These are phyloP conservation scores for Nematodospora anomalae DNA, from an alignment of 1,139 yeast species.

Conservation along the genomic window DNA sequence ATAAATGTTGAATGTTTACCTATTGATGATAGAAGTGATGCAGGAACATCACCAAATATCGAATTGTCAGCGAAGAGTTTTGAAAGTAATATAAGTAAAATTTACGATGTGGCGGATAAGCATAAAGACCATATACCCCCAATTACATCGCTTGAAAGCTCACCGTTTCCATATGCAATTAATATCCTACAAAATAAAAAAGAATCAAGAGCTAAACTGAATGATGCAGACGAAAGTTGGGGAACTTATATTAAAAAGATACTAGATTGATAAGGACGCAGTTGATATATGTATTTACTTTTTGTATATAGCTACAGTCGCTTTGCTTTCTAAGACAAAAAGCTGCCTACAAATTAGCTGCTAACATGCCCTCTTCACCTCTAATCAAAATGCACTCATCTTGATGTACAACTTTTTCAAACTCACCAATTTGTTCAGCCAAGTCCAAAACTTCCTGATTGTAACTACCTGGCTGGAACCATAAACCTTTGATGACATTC, in stretches of 20 bases:
- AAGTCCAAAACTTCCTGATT: slow-evolving; percentile 51
- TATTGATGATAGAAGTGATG: slow-evolving; percentile 11
- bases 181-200: slow-evolving; percentile 17
- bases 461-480: slow-evolving; percentile 86
- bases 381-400: slow-evolving; percentile 71
- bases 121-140: slow-evolving; percentile 73
- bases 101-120: slow-evolving; percentile 52
- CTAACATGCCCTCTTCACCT: slow-evolving; percentile 57
- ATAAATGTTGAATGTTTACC: slow-evolving; percentile 39
- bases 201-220: neutral
- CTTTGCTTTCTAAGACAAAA: slow-evolving; percentile 1
- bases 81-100: slow-evolving; percentile 43
- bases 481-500: slow-evolving; percentile 52
- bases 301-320: slow-evolving; percentile 5
- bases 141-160: slow-evolving; percentile 61
- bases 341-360: slow-evolving; percentile 26
- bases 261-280: slow-evolving; percentile 28
- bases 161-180: slow-evolving; percentile 65
- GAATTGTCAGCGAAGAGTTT: slow-evolving; percentile 36
- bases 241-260: slow-evolving; percentile 51
- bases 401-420: slow-evolving; percentile 51
- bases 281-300: slow-evolving; percentile 2
- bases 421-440: slow-evolving; percentile 38
- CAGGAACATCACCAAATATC: slow-evolving; percentile 17
- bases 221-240: slow-evolving; percentile 38